These are phyloP conservation scores for Calcarisporium arbuscula DNA, from an alignment of 2,329 filamentous ascomycete species.

Conservation along the genomic window DNA sequence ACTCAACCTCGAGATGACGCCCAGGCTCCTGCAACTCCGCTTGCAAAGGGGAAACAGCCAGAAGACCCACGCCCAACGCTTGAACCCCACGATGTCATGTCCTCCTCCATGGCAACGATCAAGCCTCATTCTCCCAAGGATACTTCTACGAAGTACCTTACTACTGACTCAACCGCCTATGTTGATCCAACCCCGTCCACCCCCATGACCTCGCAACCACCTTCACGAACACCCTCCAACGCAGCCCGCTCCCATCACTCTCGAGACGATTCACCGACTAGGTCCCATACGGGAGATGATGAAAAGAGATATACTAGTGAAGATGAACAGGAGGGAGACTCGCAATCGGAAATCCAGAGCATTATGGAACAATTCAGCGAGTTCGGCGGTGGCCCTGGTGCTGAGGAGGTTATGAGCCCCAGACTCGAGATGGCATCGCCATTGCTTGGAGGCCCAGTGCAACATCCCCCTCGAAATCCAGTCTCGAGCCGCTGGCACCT, in stretches of 20 bases:
- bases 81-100: conserved; percentile 26
- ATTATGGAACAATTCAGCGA: conserved; percentile 96
- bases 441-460: conserved; percentile 57
- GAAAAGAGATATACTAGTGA: conserved; percentile 52
- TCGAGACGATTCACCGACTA: conserved; percentile 44
- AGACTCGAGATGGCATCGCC: conserved; percentile 77
- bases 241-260: conserved; percentile 41
- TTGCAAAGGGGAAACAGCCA: conserved; percentile 19
- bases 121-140: conserved; percentile 37
- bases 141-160: conserved; percentile 26
- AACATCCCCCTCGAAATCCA: conserved; percentile 79
- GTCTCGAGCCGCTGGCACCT: conserved; percentile 65
- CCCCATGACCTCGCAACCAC: conserved; percentile 46
- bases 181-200: conserved; percentile 54
- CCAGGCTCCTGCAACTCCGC: conserved; percentile 1
- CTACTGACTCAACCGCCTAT: conserved; percentile 42
- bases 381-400: conserved; percentile 61
- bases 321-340: conserved; percentile 61
- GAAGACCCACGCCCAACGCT: conserved; percentile 9
- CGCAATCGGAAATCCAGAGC: conserved; percentile 82
- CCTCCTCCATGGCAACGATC: conserved; percentile 42
- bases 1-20: too few relatives aligned
- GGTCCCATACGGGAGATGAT: conserved; percentile 48
- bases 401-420: conserved; percentile 88
- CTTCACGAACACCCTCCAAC: conserved; percentile 53